Base-by-base conservation (phyloP, 108 stramenopile genomes). In the Mayamaea pseudoterrestris region DNA sequence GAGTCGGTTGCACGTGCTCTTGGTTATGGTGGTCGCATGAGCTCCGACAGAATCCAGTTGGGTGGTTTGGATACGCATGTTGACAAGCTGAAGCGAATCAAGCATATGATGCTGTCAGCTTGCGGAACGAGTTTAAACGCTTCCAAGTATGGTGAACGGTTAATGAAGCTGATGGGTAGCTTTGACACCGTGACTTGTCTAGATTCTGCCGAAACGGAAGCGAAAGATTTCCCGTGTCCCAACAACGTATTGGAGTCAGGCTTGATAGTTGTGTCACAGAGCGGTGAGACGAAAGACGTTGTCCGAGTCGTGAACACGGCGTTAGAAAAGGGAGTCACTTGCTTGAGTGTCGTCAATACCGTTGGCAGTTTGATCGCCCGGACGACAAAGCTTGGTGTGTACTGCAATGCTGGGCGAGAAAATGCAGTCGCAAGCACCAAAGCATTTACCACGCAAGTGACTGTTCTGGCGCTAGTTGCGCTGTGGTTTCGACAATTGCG, bases 361-460 rank as follows among this genome's bases (percentile, higher is more conserved):
- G 97, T 99, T 5, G 97, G 98, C 8, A 91, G 87, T 44, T 65
- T 95, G 51, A 98, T 99, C 50, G 98, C 98, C 2, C 78, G 94
- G 17, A 91, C 74, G 8, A 95, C 97, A 3, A 96, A 97, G 46
- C 52, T 96, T 5, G 98, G 98, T 12, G 96, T 97, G 17, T 99
- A 97, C 67, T 95, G 97, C 55, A 94, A 98, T 66, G 96, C 97
- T 6, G 98, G 98, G 11, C 77, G 97, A 21, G 98, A 99, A 65
- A 95, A 95, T 44, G 97, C 97, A 12, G 98, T 99, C n/a, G 98
- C 98, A 1, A 94, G 93, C 44, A 99, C 98, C 35, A 99, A 99
- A 66, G 97, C 98, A 1, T 99, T 98, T 65, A 96, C 97, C 0
- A 96, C 95, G 6, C 98, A 99, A 65, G 97, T 99, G 8, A 96